These are phyloP conservation scores for Penicillium sumatraense DNA, from an alignment of 2,329 filamentous ascomycete species.

Conservation along the genomic window DNA sequence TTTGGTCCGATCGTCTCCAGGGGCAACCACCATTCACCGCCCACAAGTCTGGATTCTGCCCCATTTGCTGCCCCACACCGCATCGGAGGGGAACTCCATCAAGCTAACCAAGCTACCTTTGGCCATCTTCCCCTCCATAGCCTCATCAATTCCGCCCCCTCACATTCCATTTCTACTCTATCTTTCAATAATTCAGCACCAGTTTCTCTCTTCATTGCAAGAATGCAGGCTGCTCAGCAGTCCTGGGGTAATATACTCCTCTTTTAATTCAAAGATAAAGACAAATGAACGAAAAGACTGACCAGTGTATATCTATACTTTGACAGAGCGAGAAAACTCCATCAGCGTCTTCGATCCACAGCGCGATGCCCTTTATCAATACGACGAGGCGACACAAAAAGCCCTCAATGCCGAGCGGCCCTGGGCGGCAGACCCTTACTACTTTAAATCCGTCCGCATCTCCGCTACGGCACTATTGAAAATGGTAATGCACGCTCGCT, in stretches of 20 bases:
- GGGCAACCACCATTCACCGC: constrained; percentile 43
- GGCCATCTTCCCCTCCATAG: constrained; percentile 9
- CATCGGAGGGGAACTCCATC: constrained; percentile 13
- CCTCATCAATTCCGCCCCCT: constrained; percentile 14
- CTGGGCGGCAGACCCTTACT: constrained; percentile 77
- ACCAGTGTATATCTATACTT: neutral
- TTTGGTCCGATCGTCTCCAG: constrained; percentile 36
- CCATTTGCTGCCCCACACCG: constrained; percentile 34
- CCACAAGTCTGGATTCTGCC: constrained; percentile 36
- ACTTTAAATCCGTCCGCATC: constrained; percentile 94
- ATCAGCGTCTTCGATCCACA: constrained; percentile 81
- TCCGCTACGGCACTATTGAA: constrained; percentile 93
- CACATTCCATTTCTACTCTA: neutral
- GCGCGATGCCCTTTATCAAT: constrained; percentile 90
- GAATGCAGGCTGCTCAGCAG: constrained; percentile 62
- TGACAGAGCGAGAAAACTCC: constrained; percentile 82
- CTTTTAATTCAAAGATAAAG: constrained; percentile 2
- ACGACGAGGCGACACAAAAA: constrained; percentile 72
- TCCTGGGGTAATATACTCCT: constrained; percentile 61
- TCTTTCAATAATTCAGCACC: neutral
- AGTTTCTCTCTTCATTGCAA: constrained; percentile 12
- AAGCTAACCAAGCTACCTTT: constrained; percentile 14
- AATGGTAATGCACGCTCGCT: constrained; percentile 99
- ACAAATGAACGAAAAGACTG: neutral
- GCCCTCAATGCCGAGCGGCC: constrained; percentile 67